Base-by-base conservation (phyloP, 805 yeast genomes). In the Wickerhamiella brachini region DNA sequence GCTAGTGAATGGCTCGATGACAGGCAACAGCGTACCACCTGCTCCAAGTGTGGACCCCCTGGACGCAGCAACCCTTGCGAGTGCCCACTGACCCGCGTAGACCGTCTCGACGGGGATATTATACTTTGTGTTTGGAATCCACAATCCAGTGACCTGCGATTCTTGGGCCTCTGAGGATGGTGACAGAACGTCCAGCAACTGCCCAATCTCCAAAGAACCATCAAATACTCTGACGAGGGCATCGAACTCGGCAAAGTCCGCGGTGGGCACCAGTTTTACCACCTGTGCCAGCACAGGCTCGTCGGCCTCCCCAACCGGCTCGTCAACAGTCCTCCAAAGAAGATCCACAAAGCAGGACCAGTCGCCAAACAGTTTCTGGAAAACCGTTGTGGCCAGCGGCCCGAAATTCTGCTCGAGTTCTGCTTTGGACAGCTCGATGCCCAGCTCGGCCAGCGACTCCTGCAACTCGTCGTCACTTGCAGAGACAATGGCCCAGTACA, bases 101-200 rank as follows among this genome's bases (percentile, higher is more conserved):
- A 81, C 79, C 17, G 71, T 71, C 1, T 70, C 65, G 0, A 83
- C 72, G 0, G 77, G 73, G 2, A 81, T 65, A 29, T 73, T 74
- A 62, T 85, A 88, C 56, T 95, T 71, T 0, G 89, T 89, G 46
- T 86, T 80, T 44, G 85, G 73, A 0, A 88, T 55, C 58, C 61
- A 70, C 18, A 73, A 49, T 2, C 62, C 62, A 2, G 59, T 56
- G 31, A 71, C 65, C 5, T 44, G 29, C 20, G 15, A n/a, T 10
- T 37, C 41, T 17, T 37, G 20, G 15, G 34, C 3, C 15, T 29
- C 34, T 29, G 12, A 3, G 15, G 34, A 29, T 8, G 26, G 12
- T 9, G 20, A 37, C 5, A n/a, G 20, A 3, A 37, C 20, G 7
- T 37, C 41, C 3, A 37, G 20, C 17, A 13, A n/a, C 41, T 37